Evolutionary conservation across 1,139 yeast species (phyloP).

Genomic region (Magnusiomyces suaveolens): DNA sequence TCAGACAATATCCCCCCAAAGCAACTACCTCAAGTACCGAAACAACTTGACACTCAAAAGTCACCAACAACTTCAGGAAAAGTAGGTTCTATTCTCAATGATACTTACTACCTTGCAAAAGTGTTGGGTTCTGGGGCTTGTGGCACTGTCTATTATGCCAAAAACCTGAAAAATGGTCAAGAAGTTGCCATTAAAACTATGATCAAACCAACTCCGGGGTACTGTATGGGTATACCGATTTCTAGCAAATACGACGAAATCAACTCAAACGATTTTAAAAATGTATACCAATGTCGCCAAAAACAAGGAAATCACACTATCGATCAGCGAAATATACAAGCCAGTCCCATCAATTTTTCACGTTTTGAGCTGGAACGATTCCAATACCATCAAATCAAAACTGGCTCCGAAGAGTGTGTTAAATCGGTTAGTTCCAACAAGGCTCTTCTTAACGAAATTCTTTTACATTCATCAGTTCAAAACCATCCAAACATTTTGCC

Average conservation of each 20-base stretch:
- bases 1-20: neutral
- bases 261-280: neutral
- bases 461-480: conserved; percentile 65
- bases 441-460: conserved; percentile 50
- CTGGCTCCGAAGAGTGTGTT: conserved; percentile 7
- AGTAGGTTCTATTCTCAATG: conserved; percentile 30
- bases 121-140: conserved; percentile 86
- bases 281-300: neutral
- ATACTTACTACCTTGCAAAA: conserved; percentile 39
- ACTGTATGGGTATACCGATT: neutral
- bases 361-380: conserved; percentile 14
- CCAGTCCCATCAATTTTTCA: conserved; percentile 22
- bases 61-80: conserved; percentile 11
- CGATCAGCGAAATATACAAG: conserved; percentile 1
- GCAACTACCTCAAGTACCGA: neutral
- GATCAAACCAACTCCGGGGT: conserved; percentile 35
- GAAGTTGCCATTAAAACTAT: conserved; percentile 67
- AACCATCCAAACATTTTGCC: conserved; percentile 66
- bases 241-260: conserved; percentile 6
- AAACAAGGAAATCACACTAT: neutral
- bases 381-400: conserved; percentile 18
- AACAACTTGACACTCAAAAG: neutral
- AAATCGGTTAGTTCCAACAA: conserved; percentile 19
- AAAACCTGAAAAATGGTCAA: conserved; percentile 42
- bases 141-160: conserved; percentile 70